A percentile compares a stretch with the other conserved stretches of the same genome.
Evolutionary conservation across 1,284 basidiomycete species (phyloP).

Genomic region (Microbotryum violaceum): DNA sequence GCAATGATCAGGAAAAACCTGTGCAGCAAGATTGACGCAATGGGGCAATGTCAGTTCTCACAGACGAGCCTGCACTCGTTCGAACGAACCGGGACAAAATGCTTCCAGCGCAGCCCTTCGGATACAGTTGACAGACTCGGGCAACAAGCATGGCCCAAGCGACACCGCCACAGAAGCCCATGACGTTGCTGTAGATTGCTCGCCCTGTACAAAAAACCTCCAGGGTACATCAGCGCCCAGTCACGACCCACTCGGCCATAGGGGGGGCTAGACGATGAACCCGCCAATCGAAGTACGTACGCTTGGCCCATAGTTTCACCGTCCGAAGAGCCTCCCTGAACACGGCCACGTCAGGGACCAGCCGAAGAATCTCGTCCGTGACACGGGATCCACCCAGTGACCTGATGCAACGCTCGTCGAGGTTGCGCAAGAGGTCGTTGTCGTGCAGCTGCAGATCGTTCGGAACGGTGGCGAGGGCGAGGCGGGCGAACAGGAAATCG

Average conservation of each 20-base stretch:
- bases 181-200: conserved; percentile 97
- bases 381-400: conserved; percentile 94
- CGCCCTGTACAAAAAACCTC: conserved; percentile 51
- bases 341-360: conserved; percentile 89
- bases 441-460: conserved; percentile 85
- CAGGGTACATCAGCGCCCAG: background rate
- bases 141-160: conserved; percentile 98
- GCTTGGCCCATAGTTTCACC: conserved; percentile 96
- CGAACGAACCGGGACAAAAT: conserved; percentile 79
- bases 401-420: conserved; percentile 90
- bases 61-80: conserved; percentile 5
- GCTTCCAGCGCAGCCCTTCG: conserved; percentile 84
- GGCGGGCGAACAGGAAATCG: conserved; percentile 81
- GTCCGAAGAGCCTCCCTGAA: conserved; percentile 91
- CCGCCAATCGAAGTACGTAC: conserved; percentile 49
- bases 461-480: conserved; percentile 75
- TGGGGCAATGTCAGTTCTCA: background rate
- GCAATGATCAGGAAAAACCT: conserved; percentile 30
- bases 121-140: conserved; percentile 96
- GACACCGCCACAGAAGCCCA: conserved; percentile 95
- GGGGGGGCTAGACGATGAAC: background rate
- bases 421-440: conserved; percentile 80
- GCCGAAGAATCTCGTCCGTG: conserved; percentile 88
- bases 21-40: background rate
- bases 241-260: background rate